Evolutionary conservation across 768 basidiomycete genomes (phyloP).

Genomic region (Psilocybe azurescens): DNA sequence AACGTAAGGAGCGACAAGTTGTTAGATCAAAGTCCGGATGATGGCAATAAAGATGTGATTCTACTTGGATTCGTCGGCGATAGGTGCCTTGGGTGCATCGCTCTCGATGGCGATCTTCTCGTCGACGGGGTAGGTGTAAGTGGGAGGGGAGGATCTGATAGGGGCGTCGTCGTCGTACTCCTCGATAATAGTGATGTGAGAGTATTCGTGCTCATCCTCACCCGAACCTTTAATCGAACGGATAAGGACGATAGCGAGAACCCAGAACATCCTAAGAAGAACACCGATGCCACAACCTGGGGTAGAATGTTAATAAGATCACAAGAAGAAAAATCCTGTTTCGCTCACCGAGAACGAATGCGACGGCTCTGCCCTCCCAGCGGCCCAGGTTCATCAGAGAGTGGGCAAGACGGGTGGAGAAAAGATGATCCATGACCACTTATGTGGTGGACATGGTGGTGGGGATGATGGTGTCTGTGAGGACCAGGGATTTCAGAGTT

Average conservation of each 20-base stretch:
- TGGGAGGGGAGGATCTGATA: constrained; percentile 59
- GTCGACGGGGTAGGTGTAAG: constrained; percentile 53
- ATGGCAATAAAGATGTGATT: background rate
- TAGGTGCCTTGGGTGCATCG: constrained; percentile 13
- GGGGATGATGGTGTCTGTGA: constrained; percentile 18
- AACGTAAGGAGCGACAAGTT: background rate
- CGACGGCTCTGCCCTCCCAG: constrained; percentile 84
- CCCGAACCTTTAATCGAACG: constrained; percentile 57
- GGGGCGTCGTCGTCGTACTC: constrained; percentile 47
- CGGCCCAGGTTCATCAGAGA: constrained; percentile 75
- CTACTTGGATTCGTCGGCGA: constrained; percentile 20
- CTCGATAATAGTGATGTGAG: constrained; percentile 39
- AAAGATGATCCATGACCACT: constrained; percentile 44
- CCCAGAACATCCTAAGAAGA: constrained; percentile 81
- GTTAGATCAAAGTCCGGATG: background rate
- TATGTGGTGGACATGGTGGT: constrained; percentile 29
- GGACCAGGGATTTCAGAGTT: background rate
- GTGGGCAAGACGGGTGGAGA: constrained; percentile 63
- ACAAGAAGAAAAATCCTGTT: background rate
- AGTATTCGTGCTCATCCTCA: constrained; percentile 44
- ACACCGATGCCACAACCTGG: constrained; percentile 87
- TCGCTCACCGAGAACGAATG: constrained; percentile 75
- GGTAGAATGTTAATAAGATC: constrained; percentile 7
- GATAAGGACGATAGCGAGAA: constrained; percentile 63
- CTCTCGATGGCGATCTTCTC: constrained; percentile 48